A percentile compares a stretch with the other conserved stretches of the same genome.
These are phyloP conservation scores for Talaromyces verruculosus DNA, from an alignment of 2,329 filamentous ascomycete species.

Conservation along the genomic window DNA sequence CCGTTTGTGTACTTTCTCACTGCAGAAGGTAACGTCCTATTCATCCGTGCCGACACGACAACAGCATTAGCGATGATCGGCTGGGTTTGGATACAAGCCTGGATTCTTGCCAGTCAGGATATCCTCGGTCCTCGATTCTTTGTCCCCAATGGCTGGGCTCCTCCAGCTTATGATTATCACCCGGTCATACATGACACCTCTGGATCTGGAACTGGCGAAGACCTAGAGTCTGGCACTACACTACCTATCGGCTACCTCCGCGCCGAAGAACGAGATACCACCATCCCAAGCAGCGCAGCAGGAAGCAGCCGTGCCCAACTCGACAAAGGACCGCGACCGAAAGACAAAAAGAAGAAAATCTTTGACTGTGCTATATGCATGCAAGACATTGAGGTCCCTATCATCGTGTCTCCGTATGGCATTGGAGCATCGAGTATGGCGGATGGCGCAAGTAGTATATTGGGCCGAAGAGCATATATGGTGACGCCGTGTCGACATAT, in stretches of 20 bases:
- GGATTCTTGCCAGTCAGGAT: slow-evolving; percentile 76
- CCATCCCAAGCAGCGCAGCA: slow-evolving; percentile 36
- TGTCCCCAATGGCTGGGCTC: slow-evolving; percentile 66
- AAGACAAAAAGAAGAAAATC: slow-evolving; percentile 56
- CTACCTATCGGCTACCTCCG: slow-evolving; percentile 74
- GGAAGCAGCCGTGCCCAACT: background rate
- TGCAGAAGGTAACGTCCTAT: slow-evolving; percentile 75
- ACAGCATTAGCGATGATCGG: slow-evolving; percentile 65
- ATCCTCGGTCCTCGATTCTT: slow-evolving; percentile 87
- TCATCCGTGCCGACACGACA: slow-evolving; percentile 66
- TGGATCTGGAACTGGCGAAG: slow-evolving; percentile 60
- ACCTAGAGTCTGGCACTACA: slow-evolving; percentile 70
- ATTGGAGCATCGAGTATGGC: slow-evolving; percentile 48
- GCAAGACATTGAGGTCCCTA: slow-evolving; percentile 84
- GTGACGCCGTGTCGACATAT: slow-evolving; percentile 95
- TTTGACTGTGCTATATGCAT: slow-evolving; percentile 97
- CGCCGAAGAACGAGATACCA: slow-evolving; percentile 43
- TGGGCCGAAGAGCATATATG: slow-evolving; percentile 87
- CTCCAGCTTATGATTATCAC: slow-evolving; percentile 83
- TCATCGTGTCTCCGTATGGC: slow-evolving; percentile 58
- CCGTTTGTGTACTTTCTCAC: slow-evolving; percentile 87
- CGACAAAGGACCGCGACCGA: slow-evolving; percentile 38
- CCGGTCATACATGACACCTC: slow-evolving; percentile 66
- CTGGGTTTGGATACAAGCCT: slow-evolving; percentile 87
- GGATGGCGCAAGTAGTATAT: slow-evolving; percentile 58